Percentiles rank a stretch among this genome's conserved stretches.
Evolutionary conservation across 2,329 filamentous ascomycete species (phyloP).

Genomic region (Ceratocystis papillata): DNA sequence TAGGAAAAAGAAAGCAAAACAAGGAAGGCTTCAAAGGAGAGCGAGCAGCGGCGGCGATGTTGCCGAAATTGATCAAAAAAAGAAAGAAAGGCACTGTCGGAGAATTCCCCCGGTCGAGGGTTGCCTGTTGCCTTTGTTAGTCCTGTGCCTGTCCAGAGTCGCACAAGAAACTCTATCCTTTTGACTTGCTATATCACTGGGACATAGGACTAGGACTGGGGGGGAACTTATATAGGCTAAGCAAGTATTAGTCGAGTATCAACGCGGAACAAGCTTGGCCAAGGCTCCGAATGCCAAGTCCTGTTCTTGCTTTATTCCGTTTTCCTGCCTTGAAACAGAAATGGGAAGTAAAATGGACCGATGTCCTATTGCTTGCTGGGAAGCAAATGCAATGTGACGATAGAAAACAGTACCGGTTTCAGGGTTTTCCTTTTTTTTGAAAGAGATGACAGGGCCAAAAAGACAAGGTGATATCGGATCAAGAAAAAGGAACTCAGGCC

Average conservation of each 20-base stretch:
- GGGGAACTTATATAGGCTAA: no score
- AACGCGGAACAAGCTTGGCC: no score
- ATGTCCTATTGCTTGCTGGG: neutral
- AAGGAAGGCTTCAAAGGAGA: no score
- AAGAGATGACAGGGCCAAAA: neutral
- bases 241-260: no score
- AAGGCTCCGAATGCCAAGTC: no score
- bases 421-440: neutral
- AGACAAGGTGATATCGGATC: no score
- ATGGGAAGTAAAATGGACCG: neutral
- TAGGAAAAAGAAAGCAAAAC: neutral
- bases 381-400: neutral
- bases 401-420: conserved; percentile 8
- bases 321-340: conserved; percentile 4
- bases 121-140: neutral
- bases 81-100: neutral
- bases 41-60: neutral
- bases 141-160: neutral
- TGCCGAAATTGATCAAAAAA: neutral
- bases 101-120: neutral
- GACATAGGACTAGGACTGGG: no score
- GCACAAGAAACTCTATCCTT: conserved; percentile 11
- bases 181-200: no score
- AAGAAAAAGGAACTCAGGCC: no score
- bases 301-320: neutral